Base-by-base conservation (phyloP, 1,284 basidiomycete species). In the Tetrapyrgos nigripes region DNA sequence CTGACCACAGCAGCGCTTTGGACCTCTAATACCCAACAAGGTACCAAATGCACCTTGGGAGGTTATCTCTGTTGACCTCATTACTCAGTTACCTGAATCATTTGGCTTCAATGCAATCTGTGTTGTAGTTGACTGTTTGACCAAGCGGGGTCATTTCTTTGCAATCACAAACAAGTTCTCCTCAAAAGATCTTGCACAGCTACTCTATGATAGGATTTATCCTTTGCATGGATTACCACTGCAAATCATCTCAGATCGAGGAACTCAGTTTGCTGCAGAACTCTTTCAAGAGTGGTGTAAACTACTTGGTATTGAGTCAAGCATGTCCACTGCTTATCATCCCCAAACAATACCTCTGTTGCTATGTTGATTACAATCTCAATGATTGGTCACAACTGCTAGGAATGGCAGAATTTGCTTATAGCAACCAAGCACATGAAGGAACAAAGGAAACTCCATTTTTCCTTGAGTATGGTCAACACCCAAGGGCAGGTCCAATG, bases 31-130 rank as follows among this genome's bases (percentile, higher is more conserved):
- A 8, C 76, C 74, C 1, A 64, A 70, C 26, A 33, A 53, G 11
- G 57, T 70, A 1, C 69, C 76, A 6, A 23, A 56, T 3, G 21
- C 57, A 14, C 65, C 64, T 2, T 80, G 72, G 72, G 48, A 74
- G 21, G 56, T 64, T 2, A 69, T 79, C 9, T 70, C 70, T 0
- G 63, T 73, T 17, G 73, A 80, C 56, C 69, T 79, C 55, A 78
- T 82, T 51, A 68, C 65, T 1, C 61, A 70, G 3, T 66, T 82
- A 0, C 80, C 77, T 0, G 33, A 57, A 3, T 73, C 66, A 0
- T 78, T 75, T 33, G 31, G 31, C 0, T 73, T 63, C 28, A 64
- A 82, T 54, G 51, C 65, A 21, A 27, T 48, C 10, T 24, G 26
- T 17, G 29, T 31, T 21, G 10, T 51, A 6, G 21, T 28, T 24